Evolutionary conservation across 2,329 filamentous ascomycete species (phyloP).

Genomic region (Monosporascus sp.): DNA sequence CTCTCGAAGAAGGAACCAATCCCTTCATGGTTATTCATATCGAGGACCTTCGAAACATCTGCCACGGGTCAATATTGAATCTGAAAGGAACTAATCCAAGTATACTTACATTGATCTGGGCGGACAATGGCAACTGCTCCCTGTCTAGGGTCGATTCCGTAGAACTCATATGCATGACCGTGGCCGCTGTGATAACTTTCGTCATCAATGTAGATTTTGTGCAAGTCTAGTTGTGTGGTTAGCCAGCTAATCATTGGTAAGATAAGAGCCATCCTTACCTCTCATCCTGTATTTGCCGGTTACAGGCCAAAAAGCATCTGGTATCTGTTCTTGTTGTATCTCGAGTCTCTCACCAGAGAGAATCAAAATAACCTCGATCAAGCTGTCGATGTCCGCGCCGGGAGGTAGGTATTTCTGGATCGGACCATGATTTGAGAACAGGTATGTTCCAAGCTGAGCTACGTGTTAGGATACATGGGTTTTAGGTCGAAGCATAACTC

Average conservation of each 20-base stretch:
- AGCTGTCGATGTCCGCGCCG: slow-evolving; percentile 41
- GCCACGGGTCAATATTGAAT: no score
- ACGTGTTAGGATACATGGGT: slow-evolving; percentile 14
- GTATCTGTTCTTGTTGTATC: slow-evolving; percentile 49
- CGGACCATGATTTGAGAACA: no score
- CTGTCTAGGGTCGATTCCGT: slow-evolving; percentile 42
- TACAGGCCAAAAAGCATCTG: slow-evolving; percentile 49
- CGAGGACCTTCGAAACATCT: no score
- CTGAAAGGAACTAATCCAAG: no score
- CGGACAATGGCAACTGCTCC: slow-evolving; percentile 51
- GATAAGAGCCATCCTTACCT: slow-evolving; percentile 32
- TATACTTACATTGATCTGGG: slow-evolving; percentile 58
- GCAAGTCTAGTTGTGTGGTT: slow-evolving; percentile 38
- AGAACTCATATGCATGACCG: slow-evolving; percentile 52
- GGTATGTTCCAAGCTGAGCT: slow-evolving; percentile 10
- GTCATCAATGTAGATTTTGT: slow-evolving; percentile 55
- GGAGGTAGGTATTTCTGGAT: slow-evolving; percentile 38
- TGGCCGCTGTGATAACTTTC: slow-evolving; percentile 52
- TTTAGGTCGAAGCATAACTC: slow-evolving; percentile 1
- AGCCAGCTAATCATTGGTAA: background rate
- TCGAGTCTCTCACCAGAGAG: slow-evolving; percentile 41
- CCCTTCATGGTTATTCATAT: no score
- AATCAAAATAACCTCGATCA: slow-evolving; percentile 55
- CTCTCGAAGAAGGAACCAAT: no score
- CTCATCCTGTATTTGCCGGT: slow-evolving; percentile 51